phyloP scores from a whole-genome alignment of 306 rosid species.

The apple (Malus domestica) region ASM211411v1 NC_041789.1:26909501-26910000 shows the following conservation, averaged over 20 bases:
- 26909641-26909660: conserved; percentile 56
- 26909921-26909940: background rate
- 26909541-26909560: conserved; percentile 97
- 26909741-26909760: conserved; percentile 9
- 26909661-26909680: conserved; percentile 41
- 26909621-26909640: conserved; percentile 74
- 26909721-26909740: conserved; percentile 41
- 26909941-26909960: too few relatives aligned
- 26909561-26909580: conserved; percentile 92
- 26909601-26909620: conserved; percentile 80
- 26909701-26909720: conserved; percentile 86
- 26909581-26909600: conserved; percentile 70
- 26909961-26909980: too few relatives aligned
- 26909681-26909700: conserved; percentile 75
- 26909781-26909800: background rate
- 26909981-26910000: too few relatives aligned
- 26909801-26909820: background rate
- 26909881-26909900: background rate
- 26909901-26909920: background rate
- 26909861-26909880: background rate
- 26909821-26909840: background rate
- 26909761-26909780: conserved; percentile 5
- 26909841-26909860: too few relatives aligned
- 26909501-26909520: conserved; percentile 86
- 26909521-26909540: conserved; percentile 72